Evolutionary conservation across 2,329 filamentous ascomycete species (phyloP), one percentile per base, ranked within the genome.

Genomic region (Plenodomus tracheiphilus): DNA sequence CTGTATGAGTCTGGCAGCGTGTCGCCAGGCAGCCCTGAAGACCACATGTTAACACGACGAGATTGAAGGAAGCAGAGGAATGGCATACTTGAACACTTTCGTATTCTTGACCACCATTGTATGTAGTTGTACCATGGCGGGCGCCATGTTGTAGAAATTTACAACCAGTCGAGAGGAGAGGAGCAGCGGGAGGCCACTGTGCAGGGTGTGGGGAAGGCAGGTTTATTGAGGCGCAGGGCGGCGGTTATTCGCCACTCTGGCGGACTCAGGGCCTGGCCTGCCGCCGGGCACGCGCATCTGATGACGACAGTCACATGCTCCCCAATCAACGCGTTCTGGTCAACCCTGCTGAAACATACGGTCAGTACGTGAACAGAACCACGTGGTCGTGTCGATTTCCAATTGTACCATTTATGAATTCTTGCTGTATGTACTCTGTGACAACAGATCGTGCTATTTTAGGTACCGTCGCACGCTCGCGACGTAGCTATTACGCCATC

Each of bases 21-120:
- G 74, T 61, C 75, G 75, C 69, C 77, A 75, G 62, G 75, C 76
- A 62, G 75, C 73, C 65, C 77, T 79, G n/a, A 40, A 37, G 41
- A 46, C 4, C 28, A 32, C 28, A 41, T 47, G 53, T 69, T 47
- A 70, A 48, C 41, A 43, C 15, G 19, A 37, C 39, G 37, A 15
- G 22, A 18, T 35, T 17, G 10, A 16, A 10, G 4, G 21, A 30
- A 6, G 9, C 25, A 15, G n/a, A 7, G 46, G 36, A 13, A 64
- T n/a, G n/a, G n/a, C 71, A 58, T 53, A 74, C 72, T 71, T 68
- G 58, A 75, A 65, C 54, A 70, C 61, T 68, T 71, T 74, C 61
- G 68, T 65, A 48, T 75, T 74, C 62, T 64, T 69, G 60, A 66
- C 71, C 57, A 75, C 69, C 70, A 74, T 58, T 46, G 61, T 68